Base-by-base conservation (phyloP, 176 grass and related monocot genomes). In the Pharus latifolius region DNA sequence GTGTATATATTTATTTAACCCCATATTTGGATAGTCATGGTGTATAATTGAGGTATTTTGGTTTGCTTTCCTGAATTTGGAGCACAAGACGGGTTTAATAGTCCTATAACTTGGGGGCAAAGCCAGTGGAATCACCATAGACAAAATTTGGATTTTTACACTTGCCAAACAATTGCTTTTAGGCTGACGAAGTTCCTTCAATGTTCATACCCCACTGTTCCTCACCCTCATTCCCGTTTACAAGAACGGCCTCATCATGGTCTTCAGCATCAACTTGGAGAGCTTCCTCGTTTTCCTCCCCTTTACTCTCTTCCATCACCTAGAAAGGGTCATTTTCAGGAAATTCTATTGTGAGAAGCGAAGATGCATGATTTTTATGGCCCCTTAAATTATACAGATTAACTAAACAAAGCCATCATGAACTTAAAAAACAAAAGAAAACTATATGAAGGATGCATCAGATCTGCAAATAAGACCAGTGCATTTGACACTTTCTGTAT, bases 201-300 rank as follows among this genome's bases (percentile, higher is more conserved):
- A 81, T 91, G 68, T 88, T 84, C 63, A 15, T 91, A 88, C 79
- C 82, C 76, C 64, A 84, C 79, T 91, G 81, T 85, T 98, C 84
- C 87, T 98, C 94, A 81, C 75, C 78, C 60, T 98, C 86, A 69
- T 88, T 85, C 70, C 94, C 94, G 83, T 98, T 93, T 87, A 91
- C 82, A 81, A 91, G 79, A 69, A 78, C 74, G 1, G 72, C 75
- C 45, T 75, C 87, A 64, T 99, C 84, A 50, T 82, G 75, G 37
- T 88, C 87, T 49, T 86, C 79, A 25, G 74, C 75, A 53, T 87
- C 92, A 70, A 80, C 80, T 86, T 88, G 76, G 48, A 82, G 69
- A 26, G 63, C 85, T 84, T 99, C 89, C 53, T 98, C 87, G 63
- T 81, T 69, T 64, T 89, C 85, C 54, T 78, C 83, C 38, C 57